Evolutionary conservation across 129 eudicot species (phyloP), one percentile per base, ranked within the genome.

Genomic region (Lactuca saligna): DNA sequence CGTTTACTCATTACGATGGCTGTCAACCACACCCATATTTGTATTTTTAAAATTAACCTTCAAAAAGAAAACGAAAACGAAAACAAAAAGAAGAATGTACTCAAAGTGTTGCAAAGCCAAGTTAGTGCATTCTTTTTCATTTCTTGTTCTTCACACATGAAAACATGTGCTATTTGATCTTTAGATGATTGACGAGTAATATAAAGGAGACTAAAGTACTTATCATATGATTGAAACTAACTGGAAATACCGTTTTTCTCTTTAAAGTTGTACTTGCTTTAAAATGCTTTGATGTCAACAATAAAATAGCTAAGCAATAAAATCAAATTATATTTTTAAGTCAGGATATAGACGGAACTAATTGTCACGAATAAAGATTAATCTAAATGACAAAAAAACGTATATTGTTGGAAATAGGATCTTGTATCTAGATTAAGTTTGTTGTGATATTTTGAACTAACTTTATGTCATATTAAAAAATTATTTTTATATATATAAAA

Each of bases 111-210:
- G 50, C 49, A 25, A 70, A 69, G 32, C 58, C 74, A 69, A 48
- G 68, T 53, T 66, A 66, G 54, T 66, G 75, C 79, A 66, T 35
- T 42, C 61, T 61, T 68, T 38, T 46, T 65, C n/a, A 70, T 14
- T 66, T 48, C 49, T 34, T 54, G 44, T 50, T 51, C 58, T 37
- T 38, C 55, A 57, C 54, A 62, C 63, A 54, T 73, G 71, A 73
- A 62, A 53, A 63, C 70, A 72, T 67, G 51, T 73, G 63, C 72
- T 37, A 16, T 80, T 73, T 69, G 17, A 41, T 69, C 65, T 13
- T 51, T 35, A 70, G 67, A 70, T 63, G 62, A 56, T 42, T 65
- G 44, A 54, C 35, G 25, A 54, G 29, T 54, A 62, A 46, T 61
- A 60, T 17, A 72, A 72, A 72, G 55, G 63, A 57, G 12, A 44